Evolutionary conservation across 2,329 filamentous ascomycete species (phyloP), one percentile per base, ranked within the genome.

Genomic region (Arthrobotrys entomopaga): DNA sequence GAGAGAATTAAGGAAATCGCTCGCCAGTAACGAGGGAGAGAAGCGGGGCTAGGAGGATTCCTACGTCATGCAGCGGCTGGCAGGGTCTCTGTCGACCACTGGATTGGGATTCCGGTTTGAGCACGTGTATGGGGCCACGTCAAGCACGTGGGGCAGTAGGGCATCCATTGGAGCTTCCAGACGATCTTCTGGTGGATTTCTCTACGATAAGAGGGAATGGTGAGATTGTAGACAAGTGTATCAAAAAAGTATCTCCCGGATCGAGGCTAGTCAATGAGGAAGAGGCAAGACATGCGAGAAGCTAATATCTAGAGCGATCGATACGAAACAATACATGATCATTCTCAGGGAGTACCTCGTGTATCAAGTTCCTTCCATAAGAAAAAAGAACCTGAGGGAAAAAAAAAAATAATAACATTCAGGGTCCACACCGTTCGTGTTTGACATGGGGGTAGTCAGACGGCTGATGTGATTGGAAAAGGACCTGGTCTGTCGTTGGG

Each of bases 371-470:
- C 42, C 16, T 16, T 15, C 42, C 6, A 5, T 46, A 46, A 46
- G n/a, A 57, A 64, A 22, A 49, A 54, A 58, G 56, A 57, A 52
- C 52, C 43, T 52, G 59, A 65, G 49, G 42, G 42, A 40, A 64
- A 60, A 40, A 19, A 53, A 63, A 71, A 60, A 48, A 63, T 64
- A 60, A 48, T 8, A 15, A 42, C 15, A 34, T 42, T 66, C 70
- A 74, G 70, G 70, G 70, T 74, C 70, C 70, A 74, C 70, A 67
- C 70, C 13, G n/a, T 22, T 24, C 42, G 15, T 26, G 46, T 42
- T 49, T 38, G 20, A 65, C 67, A 72, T 66, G 69, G 69, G 69
- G 48, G 56, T 10, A 46, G 11, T 20, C 46, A 40, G 46, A 49
- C 11, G 13, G 40, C 56, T 42, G 26, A 49, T 34, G 20, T 63